A percentile compares a stretch with the other conserved stretches of the same genome.
Conservation (phyloP, 1,139 yeast species). For the Kurtzmaniella quercitrusa region DNA sequence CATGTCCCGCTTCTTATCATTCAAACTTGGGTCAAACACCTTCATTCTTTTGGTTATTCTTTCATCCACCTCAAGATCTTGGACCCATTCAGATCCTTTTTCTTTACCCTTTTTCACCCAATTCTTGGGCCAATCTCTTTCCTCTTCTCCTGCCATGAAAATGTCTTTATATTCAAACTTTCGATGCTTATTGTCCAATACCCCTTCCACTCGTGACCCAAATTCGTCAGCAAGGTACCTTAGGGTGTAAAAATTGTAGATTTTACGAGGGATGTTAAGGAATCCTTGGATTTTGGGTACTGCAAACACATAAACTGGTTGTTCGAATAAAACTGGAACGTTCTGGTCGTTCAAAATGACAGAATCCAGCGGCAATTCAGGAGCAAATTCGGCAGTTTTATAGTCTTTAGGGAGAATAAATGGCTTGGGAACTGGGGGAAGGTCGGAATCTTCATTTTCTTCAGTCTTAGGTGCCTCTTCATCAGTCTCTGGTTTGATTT, state of each 20-base stretch:
- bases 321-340: constrained; percentile 61
- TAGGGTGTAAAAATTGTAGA: constrained; percentile 73
- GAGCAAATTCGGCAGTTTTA: constrained; percentile 49
- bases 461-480: constrained; percentile 16
- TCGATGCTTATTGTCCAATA: constrained; percentile 54
- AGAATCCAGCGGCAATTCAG: constrained; percentile 44
- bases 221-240: constrained; percentile 69
- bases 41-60: constrained; percentile 55
- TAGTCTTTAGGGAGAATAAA: constrained; percentile 59
- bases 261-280: constrained; percentile 66
- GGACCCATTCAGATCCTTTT: constrained; percentile 84
- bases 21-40: constrained; percentile 38
- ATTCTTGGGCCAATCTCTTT: constrained; percentile 81
- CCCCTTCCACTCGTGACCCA: constrained; percentile 56
- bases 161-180: constrained; percentile 55
- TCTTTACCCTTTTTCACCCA: constrained; percentile 77
- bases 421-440: constrained; percentile 55
- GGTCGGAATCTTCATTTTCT: constrained; percentile 19
- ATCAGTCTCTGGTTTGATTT: constrained; percentile 11
- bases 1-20: constrained; percentile 3
- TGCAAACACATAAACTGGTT: constrained; percentile 70
- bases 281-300: constrained; percentile 79
- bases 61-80: constrained; percentile 66
- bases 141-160: constrained; percentile 62
- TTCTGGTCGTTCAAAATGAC: constrained; percentile 29